phyloP scores from a whole-genome alignment of 805 yeast genomes.

The Teunomyces funiuensis region DNA sequence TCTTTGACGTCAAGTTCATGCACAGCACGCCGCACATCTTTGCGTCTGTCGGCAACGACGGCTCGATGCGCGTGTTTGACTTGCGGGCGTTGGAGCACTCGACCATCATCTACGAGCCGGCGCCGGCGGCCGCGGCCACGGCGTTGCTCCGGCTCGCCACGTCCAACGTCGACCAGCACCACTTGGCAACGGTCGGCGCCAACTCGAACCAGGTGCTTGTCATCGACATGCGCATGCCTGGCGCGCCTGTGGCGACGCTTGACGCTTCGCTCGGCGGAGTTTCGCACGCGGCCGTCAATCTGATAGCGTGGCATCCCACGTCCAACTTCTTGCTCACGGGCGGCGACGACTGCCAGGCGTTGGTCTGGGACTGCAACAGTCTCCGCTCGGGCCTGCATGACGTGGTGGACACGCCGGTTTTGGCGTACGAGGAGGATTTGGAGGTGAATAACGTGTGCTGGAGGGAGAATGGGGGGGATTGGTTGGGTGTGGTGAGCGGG shows the following conservation, averaged over 20 bases:
- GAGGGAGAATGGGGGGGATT: slow-evolving; percentile 64
- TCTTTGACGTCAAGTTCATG: slow-evolving; percentile 85
- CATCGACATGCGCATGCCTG: slow-evolving; percentile 86
- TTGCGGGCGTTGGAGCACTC: slow-evolving; percentile 86
- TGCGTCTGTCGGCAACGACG: slow-evolving; percentile 94
- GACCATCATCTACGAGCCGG: slow-evolving; percentile 90
- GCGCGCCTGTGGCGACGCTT: slow-evolving; percentile 69
- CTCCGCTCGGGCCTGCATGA: no score
- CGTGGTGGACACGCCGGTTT: slow-evolving; percentile 35
- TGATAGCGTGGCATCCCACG: slow-evolving; percentile 82
- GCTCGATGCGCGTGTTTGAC: slow-evolving; percentile 90
- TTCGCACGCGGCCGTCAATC: slow-evolving; percentile 67
- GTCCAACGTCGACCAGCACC: slow-evolving; percentile 76
- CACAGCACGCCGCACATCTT: slow-evolving; percentile 73
- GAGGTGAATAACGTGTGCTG: slow-evolving; percentile 81
- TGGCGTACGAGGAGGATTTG: slow-evolving; percentile 58
- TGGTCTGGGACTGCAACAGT: slow-evolving; percentile 63
- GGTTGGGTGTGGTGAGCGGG: slow-evolving; percentile 78
- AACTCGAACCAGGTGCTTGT: slow-evolving; percentile 65
- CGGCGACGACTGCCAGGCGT: slow-evolving; percentile 71
- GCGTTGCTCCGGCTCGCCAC: slow-evolving; percentile 79
- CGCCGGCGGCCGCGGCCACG: slow-evolving; percentile 3
- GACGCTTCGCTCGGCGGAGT: slow-evolving; percentile 50
- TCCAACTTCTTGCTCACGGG: slow-evolving; percentile 62
- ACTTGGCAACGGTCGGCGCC: slow-evolving; percentile 78